Conservation (phyloP, 257 asterid genomes). For the Solanum sitiens region DNA sequence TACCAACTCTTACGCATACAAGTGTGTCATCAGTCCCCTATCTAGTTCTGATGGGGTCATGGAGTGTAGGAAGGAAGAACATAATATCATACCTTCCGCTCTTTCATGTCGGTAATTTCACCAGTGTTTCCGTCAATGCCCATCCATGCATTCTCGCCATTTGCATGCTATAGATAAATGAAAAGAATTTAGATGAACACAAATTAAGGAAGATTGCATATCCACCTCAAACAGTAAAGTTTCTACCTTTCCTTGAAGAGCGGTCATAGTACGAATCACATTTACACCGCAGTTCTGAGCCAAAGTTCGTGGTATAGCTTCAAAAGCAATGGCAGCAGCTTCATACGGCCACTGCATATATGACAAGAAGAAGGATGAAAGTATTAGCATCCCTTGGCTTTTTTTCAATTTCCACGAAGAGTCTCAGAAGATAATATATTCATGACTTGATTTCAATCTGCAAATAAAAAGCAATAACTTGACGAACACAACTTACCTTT, state of each 20-base stretch:
- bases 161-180: slow-evolving; percentile 53
- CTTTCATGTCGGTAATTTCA: slow-evolving; percentile 87
- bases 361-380: background rate
- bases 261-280: slow-evolving; percentile 91
- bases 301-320: slow-evolving; percentile 94
- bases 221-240: background rate
- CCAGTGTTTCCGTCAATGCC: slow-evolving; percentile 97
- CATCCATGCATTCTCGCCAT: slow-evolving; percentile 90
- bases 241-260: slow-evolving; percentile 85
- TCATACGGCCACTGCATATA: slow-evolving; percentile 89
- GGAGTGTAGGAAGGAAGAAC: background rate
- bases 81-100: slow-evolving; percentile 55
- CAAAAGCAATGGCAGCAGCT: slow-evolving; percentile 98
- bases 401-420: background rate
- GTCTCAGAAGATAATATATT: background rate
- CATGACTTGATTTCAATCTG: background rate
- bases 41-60: background rate
- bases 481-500: slow-evolving; percentile 36
- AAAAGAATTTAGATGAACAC: background rate
- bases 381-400: background rate
- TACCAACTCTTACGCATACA: background rate
- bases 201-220: background rate
- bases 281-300: slow-evolving; percentile 98
- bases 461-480: background rate
- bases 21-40: background rate